Base-by-base conservation (phyloP, 1,284 basidiomycete species). In the Paramarasmius palmivorus region DNA sequence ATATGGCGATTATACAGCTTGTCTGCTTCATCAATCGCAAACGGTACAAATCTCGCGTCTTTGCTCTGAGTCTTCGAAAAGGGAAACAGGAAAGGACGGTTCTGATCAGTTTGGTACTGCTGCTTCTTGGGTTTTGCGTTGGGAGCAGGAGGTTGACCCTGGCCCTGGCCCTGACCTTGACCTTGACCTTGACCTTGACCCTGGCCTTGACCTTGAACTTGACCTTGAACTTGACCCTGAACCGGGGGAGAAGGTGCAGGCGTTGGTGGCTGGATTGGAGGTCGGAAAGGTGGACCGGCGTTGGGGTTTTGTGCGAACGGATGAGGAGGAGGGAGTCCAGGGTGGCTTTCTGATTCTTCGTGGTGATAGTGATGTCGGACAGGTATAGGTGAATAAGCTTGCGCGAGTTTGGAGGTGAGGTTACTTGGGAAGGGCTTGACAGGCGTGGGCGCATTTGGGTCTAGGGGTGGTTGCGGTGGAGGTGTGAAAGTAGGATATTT, bases 81-180 rank as follows among this genome's bases (percentile, higher is more conserved):
- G 0, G 97, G 97, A 67, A 99, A 95, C 53, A 99, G 76, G 68
- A 99, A 99, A 1, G 97, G 97, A 7, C 93, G 81, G 32, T 76
- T 87, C 66, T 97, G 97, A 68, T 99, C 97, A 0, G 97, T 99
- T 70, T 99, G 97, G 70, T 95, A 99, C 67, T 98, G 95, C 66
- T 96, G 94, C 70, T 98, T 98, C 77, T 98, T 98, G 7, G 92
- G 93, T 66, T 96, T 46, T 32, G 44, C 44, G 25, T 46, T 97
- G 15, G 86, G 88, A 20, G 88, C 87, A 0, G 90, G 90, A 1
- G 93, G 90, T 0, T n/a, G n/a, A n/a, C n/a, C n/a, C n/a, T n/a
- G n/a, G n/a, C n/a, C n/a, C n/a, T n/a, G n/a, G n/a, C n/a, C n/a
- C n/a, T n/a, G n/a, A n/a, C n/a, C n/a, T n/a, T n/a, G n/a, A n/a